Conservation (phyloP, 495 filamentous ascomycete genomes). For the Hypoxylon intermedium region DNA sequence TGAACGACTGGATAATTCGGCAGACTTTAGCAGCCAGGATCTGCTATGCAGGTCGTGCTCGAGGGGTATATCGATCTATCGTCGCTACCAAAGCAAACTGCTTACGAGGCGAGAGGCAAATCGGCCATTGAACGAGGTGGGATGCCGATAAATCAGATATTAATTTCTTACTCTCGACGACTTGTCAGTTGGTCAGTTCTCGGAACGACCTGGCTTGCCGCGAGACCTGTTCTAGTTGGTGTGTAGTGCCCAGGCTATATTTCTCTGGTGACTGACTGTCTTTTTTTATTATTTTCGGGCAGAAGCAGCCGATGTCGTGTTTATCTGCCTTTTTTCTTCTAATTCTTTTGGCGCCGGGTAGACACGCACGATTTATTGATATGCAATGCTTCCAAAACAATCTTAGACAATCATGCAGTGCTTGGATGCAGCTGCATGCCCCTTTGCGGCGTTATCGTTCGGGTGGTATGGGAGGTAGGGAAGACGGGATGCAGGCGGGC, state of each 20-base stretch:
- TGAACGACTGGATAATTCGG: constrained; percentile 22
- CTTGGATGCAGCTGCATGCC: constrained; percentile 43
- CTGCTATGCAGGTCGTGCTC: constrained; percentile 25
- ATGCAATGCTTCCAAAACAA: constrained; percentile 40
- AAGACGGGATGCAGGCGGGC: constrained; percentile 25
- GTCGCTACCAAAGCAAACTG: constrained; percentile 32
- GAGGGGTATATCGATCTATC: constrained; percentile 30
- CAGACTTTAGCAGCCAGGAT: constrained; percentile 11
- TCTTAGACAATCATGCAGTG: constrained; percentile 44
- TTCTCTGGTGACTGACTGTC: constrained; percentile 20
- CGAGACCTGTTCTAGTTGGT: constrained; percentile 14
- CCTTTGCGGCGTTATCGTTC: constrained; percentile 45
- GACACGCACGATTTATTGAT: constrained; percentile 39
- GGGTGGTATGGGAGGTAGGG: constrained; percentile 37
- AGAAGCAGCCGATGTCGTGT: constrained; percentile 33
- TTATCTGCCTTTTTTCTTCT: constrained; percentile 16
- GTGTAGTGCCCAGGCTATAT: constrained; percentile 12
- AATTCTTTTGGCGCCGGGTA: constrained; percentile 35
- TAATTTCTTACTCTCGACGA: constrained; percentile 22
- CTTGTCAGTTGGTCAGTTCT: constrained; percentile 22
- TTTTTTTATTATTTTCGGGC: constrained; percentile 19
- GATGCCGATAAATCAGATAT: constrained; percentile 33
- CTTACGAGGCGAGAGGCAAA: constrained; percentile 24
- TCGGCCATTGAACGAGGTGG: constrained; percentile 20
- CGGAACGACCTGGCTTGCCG: constrained; percentile 4